phyloP scores from a whole-genome alignment of 1,284 basidiomycete species.

The Vanrija sp. region DNA sequence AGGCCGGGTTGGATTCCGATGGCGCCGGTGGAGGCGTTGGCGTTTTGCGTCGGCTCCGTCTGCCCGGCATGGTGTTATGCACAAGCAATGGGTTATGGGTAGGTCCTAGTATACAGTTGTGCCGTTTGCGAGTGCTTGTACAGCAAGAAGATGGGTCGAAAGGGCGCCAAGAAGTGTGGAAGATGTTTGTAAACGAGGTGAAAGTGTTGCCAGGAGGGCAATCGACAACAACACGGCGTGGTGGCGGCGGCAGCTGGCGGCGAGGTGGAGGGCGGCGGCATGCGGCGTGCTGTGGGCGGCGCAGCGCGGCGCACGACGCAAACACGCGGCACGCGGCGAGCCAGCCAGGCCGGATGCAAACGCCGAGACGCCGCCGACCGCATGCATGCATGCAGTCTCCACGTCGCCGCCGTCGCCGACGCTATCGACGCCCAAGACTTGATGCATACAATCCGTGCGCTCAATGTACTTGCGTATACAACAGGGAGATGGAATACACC shows the following conservation, averaged over 20 bases:
- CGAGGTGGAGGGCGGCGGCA: too few species aligned
- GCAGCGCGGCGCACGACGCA: background rate
- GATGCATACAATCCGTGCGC: conserved; percentile 5
- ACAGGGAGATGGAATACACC: background rate
- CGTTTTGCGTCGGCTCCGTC: conserved; percentile 7
- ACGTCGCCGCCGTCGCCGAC: background rate
- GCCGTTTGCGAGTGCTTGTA: too few species aligned
- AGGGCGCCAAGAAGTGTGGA: too few species aligned
- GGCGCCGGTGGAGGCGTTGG: conserved; percentile 7
- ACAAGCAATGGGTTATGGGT: background rate
- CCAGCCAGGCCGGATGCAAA: background rate
- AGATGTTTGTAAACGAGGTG: too few species aligned
- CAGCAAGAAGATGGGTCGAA: too few species aligned
- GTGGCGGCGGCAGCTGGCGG: too few species aligned
- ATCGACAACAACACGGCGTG: too few species aligned
- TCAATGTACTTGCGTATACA: background rate
- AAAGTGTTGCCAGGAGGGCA: too few species aligned
- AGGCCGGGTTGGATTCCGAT: conserved; percentile 1
- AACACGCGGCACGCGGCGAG: too few species aligned
- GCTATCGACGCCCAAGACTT: background rate
- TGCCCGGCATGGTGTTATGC: conserved; percentile 1
- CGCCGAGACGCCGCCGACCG: background rate
- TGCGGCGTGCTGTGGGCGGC: too few species aligned
- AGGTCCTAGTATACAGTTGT: too few species aligned
- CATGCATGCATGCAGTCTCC: background rate